These are phyloP conservation scores for Entrophospora sp. DNA, from an alignment of 192 early-diverging fungal genomes.

Conservation along the genomic window DNA sequence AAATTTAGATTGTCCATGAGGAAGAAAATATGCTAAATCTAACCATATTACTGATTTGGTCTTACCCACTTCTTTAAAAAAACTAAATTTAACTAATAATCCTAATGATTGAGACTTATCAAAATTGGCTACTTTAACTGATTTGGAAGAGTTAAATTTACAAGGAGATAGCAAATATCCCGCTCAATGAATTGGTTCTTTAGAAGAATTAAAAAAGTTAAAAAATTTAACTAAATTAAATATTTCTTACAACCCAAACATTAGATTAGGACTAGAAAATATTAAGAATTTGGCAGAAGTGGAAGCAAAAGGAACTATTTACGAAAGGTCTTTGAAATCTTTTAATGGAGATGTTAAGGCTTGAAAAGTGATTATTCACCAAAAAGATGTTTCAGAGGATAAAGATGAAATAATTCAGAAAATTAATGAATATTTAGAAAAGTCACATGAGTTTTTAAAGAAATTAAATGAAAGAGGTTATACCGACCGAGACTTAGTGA, in stretches of 20 bases:
- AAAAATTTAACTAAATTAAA: neutral
- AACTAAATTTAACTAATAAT: neutral
- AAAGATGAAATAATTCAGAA: neutral
- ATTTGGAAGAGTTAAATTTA: neutral
- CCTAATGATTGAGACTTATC: neutral
- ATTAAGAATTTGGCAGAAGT: neutral
- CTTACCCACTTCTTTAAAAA: neutral
- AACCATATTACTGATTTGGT: neutral
- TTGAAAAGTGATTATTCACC: neutral
- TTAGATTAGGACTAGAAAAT: neutral
- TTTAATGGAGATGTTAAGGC: neutral
- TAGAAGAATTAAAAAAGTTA: neutral
- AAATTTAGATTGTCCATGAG: neutral
- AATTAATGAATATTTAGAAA: neutral
- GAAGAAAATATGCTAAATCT: neutral
- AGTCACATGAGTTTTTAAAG: neutral
- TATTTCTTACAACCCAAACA: neutral
- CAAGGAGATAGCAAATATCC: neutral
- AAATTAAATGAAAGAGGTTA: neutral
- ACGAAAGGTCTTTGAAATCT: neutral
- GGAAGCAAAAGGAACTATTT: neutral
- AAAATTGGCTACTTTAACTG: neutral
- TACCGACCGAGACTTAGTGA: neutral
- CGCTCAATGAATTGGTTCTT: neutral
- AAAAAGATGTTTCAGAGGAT: neutral